Conservation (phyloP, 352 stramenopile species). For the Globisporangium iwayamae region DNA sequence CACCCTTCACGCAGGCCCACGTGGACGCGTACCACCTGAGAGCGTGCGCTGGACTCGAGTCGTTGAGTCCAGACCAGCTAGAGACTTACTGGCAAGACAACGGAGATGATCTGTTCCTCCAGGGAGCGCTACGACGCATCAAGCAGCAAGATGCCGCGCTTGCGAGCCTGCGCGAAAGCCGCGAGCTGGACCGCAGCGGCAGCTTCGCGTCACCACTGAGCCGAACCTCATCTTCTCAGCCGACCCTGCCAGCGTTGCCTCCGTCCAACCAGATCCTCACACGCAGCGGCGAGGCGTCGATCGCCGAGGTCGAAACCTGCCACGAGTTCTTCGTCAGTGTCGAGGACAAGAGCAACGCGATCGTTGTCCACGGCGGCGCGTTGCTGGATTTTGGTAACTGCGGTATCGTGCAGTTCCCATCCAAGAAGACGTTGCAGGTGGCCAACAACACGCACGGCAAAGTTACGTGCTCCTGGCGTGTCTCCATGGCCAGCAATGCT, state of each 20-base stretch:
- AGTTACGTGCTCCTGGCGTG: conserved; percentile 73
- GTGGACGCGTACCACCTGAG: conserved; percentile 81
- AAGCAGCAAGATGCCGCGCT: conserved; percentile 16
- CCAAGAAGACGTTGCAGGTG: conserved; percentile 73
- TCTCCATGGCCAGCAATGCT: conserved; percentile 28
- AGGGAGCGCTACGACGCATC: conserved; percentile 37
- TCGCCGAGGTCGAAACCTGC: conserved; percentile 68
- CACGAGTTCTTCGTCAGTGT: conserved; percentile 83
- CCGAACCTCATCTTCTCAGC: neutral
- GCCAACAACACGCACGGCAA: conserved; percentile 88
- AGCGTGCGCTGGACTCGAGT: conserved; percentile 46
- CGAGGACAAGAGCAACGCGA: conserved; percentile 52
- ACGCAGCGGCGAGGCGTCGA: conserved; percentile 76
- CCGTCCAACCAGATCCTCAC: conserved; percentile 55
- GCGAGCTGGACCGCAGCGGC: conserved; percentile 8
- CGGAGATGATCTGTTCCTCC: conserved; percentile 61
- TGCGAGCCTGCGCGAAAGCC: neutral
- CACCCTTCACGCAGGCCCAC: conserved; percentile 89
- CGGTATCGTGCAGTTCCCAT: conserved; percentile 46
- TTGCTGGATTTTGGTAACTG: conserved; percentile 82
- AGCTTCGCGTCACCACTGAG: neutral
- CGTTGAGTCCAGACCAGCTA: conserved; percentile 80
- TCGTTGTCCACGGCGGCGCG: conserved; percentile 34
- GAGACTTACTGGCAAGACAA: conserved; percentile 71
- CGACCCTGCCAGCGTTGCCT: conserved; percentile 3